Percentiles rank a stretch among this genome's conserved stretches.
Conservation (phyloP, 2,329 filamentous ascomycete genomes). For the Tolypocladium sp. region DNA sequence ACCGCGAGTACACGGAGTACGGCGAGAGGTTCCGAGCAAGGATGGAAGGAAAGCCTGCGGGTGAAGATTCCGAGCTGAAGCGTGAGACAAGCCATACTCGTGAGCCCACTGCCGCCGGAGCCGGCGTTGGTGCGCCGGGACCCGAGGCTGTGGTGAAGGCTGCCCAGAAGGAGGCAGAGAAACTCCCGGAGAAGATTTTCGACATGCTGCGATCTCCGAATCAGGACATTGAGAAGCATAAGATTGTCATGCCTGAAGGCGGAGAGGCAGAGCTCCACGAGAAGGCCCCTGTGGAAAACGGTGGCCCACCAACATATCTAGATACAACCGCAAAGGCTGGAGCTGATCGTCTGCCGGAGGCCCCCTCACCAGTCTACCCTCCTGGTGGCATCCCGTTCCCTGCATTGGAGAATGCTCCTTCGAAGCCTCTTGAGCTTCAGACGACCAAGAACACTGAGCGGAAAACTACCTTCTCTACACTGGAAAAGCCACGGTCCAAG, state of each 20-base stretch:
- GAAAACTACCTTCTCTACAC: conserved; percentile 46
- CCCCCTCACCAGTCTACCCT: conserved; percentile 10
- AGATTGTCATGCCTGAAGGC: conserved; percentile 21
- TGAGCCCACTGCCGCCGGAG: conserved; percentile 22
- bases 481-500: conserved; percentile 36
- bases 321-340: neutral
- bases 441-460: conserved; percentile 35
- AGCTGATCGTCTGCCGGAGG: neutral
- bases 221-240: conserved; percentile 19
- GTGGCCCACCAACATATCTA: neutral
- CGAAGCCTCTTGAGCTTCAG: conserved; percentile 22
- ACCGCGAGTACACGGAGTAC: conserved; percentile 76
- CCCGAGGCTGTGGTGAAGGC: conserved; percentile 27
- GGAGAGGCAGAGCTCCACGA: conserved; percentile 24
- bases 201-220: conserved; percentile 14
- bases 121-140: conserved; percentile 33
- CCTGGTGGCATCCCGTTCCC: conserved; percentile 37
- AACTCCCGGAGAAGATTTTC: conserved; percentile 18
- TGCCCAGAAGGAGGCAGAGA: conserved; percentile 21
- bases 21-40: conserved; percentile 65
- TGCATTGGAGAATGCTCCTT: conserved; percentile 29
- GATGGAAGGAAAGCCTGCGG: conserved; percentile 44
- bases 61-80: conserved; percentile 41
- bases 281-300: conserved; percentile 3
- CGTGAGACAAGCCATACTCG: conserved; percentile 20